Base-by-base conservation (phyloP, 164 flowering plant species). In the Vitis rupestris region DNA sequence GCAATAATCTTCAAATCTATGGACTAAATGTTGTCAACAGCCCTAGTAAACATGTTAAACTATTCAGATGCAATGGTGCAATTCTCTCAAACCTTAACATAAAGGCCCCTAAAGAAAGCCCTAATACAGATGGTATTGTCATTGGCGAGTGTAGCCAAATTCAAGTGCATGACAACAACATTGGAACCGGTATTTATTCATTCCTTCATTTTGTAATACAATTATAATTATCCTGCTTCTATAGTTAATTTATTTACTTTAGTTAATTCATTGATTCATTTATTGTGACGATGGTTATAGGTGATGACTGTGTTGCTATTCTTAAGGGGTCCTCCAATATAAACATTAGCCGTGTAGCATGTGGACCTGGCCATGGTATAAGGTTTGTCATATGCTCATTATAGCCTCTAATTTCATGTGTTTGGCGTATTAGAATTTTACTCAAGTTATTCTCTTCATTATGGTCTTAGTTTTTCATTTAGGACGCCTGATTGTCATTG, bases 281-380 rank as follows among this genome's bases (percentile, higher is more conserved):
- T 37, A 6, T 6, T 37, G 7, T 37, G 7, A 37, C 44, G 0
- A 37, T 37, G 44, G 4, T 13, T 65, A 23, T 44, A 86, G 87
- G 90, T 53, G 87, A 84, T 71, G 87, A 86, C 14, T 86, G 90
- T 57, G 13, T 86, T 61, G 81, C 87, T 0, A 79, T 86, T 11
- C 75, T 59, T 12, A 56, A 56, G 10, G 80, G 75, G 9, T 37
- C 78, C 11, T 79, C 82, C 1, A 19, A 7, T 27, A 66, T 86
- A 51, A 76, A 71, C 16, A 72, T 86, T 12, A 75, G 69, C 19
- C 9, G 63, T n/a, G 50, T 82, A 11, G 23, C 31, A 0, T 86
- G 90, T 44, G 86, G 90, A 0, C 86, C 87, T 0, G 90, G 86
- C 5, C 86, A 84, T 69, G 90, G 90, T 0, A 83, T 87, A 51